phyloP scores from a whole-genome alignment of 768 basidiomycete genomes.

The Suillus spraguei region DNA sequence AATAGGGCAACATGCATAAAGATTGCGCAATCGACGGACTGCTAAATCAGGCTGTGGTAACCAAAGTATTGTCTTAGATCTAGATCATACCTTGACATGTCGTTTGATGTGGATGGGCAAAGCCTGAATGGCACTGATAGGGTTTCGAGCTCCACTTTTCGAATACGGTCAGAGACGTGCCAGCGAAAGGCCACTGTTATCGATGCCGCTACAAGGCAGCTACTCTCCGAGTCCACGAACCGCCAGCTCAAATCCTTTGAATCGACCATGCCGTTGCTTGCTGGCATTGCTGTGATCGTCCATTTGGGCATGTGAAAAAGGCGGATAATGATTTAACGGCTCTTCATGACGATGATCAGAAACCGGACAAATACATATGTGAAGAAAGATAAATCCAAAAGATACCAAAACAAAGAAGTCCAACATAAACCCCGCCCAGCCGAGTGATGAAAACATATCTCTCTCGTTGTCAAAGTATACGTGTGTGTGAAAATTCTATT shows the following conservation, averaged over 20 bases:
- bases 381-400: background rate
- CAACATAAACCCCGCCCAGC: background rate
- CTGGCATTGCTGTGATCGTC: background rate
- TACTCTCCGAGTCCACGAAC: background rate
- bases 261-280: background rate
- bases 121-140: background rate
- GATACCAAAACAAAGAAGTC: background rate
- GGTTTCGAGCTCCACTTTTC: background rate
- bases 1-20: background rate
- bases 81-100: background rate
- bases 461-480: constrained; percentile 5
- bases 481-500: constrained; percentile 7
- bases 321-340: background rate
- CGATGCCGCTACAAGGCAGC: background rate
- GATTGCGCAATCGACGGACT: background rate
- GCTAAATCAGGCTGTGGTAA: background rate
- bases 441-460: background rate
- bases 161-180: background rate
- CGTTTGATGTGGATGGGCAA: background rate
- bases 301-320: background rate
- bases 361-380: constrained; percentile 3
- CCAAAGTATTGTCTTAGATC: constrained; percentile 2
- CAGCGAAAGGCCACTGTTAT: background rate
- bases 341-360: constrained; percentile 1
- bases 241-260: background rate